Percentiles rank a stretch among this genome's conserved stretches.
Conservation (phyloP, 345 rosid species). For the Citrus glauca region DNA sequence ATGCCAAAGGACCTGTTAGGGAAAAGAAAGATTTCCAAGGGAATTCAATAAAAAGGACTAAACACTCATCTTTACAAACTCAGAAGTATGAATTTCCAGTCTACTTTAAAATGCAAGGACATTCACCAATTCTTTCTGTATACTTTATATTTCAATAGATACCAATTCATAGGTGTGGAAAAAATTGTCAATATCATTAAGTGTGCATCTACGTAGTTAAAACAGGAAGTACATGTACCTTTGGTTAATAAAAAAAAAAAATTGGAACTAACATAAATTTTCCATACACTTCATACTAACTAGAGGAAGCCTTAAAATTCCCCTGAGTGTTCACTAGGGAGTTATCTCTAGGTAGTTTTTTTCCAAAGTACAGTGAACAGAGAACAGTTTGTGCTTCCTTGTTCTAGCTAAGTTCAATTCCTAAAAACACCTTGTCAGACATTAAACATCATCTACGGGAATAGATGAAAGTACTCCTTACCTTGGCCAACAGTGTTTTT, state of each 20-base stretch:
- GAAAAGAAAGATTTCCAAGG: not conserved
- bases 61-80: not conserved
- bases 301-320: too few species aligned
- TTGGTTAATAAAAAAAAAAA: not conserved
- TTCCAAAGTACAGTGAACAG: too few species aligned
- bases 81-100: not conserved
- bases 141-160: not conserved
- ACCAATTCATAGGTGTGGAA: not conserved
- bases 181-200: not conserved
- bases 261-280: not conserved
- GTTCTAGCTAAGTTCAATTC: not conserved
- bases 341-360: too few species aligned
- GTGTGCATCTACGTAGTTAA: not conserved
- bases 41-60: not conserved
- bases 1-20: not conserved
- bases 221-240: not conserved
- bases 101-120: not conserved
- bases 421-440: not conserved
- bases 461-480: slow-evolving; percentile 19
- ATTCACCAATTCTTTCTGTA: not conserved
- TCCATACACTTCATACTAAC: not conserved
- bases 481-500: slow-evolving; percentile 97
- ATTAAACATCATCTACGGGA: not conserved
- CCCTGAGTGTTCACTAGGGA: too few species aligned
- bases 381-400: not conserved